These are phyloP conservation scores for Sugiyamaella chiloensis DNA, from an alignment of 805 yeast genomes.

Conservation along the genomic window DNA sequence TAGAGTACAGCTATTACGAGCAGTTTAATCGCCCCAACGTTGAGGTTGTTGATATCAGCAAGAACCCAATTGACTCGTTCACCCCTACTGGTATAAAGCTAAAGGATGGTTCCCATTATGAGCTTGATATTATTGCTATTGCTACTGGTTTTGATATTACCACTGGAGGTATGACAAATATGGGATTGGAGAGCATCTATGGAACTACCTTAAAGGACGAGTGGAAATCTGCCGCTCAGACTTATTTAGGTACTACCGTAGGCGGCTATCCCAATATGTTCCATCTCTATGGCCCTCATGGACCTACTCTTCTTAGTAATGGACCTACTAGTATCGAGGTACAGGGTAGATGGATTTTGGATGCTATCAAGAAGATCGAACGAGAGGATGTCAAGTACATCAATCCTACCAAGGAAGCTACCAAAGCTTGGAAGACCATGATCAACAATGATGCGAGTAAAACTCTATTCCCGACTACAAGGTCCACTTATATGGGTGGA, in stretches of 20 bases:
- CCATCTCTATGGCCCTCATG: conserved; percentile 34
- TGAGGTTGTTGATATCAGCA: conserved; percentile 26
- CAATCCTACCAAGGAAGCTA: conserved; percentile 25
- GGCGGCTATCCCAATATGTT: conserved; percentile 33
- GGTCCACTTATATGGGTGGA: conserved; percentile 34
- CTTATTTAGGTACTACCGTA: conserved; percentile 29
- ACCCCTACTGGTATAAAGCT: conserved; percentile 17
- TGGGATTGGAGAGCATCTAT: conserved; percentile 2
- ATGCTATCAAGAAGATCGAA: conserved; percentile 19
- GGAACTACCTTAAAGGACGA: conserved; percentile 19
- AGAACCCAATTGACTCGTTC: conserved; percentile 22
- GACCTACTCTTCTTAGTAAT: conserved; percentile 33
- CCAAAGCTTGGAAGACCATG: conserved; percentile 21
- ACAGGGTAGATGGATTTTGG: conserved; percentile 28
- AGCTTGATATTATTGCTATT: conserved; percentile 14
- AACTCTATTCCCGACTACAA: conserved; percentile 28
- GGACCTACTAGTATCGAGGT: conserved; percentile 32
- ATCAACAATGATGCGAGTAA: conserved; percentile 23
- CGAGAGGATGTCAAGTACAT: conserved; percentile 16
- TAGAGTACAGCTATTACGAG: conserved; percentile 29
- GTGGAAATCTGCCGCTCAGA: conserved; percentile 28
- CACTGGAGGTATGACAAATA: conserved; percentile 2
- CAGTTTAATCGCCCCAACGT: conserved; percentile 30
- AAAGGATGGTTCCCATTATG: not conserved
- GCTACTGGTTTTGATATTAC: conserved; percentile 21